These are phyloP conservation scores for Vigna nakashimae DNA, from an alignment of 306 rosid genomes.

Conservation along the genomic window DNA sequence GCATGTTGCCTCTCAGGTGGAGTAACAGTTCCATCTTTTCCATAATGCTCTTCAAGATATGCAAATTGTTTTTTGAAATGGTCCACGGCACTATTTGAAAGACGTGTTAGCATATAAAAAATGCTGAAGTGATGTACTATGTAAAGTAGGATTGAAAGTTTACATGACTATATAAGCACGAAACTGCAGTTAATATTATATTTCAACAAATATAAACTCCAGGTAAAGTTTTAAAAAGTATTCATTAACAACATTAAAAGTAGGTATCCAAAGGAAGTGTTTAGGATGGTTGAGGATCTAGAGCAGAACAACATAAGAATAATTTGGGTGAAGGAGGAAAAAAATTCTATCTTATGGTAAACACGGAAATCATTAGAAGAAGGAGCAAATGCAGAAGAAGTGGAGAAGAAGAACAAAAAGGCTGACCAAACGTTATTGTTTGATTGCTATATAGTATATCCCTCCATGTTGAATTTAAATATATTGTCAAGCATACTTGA, in stretches of 20 bases:
- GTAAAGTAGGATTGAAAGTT: neutral
- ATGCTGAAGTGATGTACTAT: neutral
- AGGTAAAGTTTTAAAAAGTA: conserved; percentile 5
- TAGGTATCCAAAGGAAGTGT: conserved; percentile 17
- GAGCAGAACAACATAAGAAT: conserved; percentile 11
- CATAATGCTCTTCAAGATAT: conserved; percentile 77
- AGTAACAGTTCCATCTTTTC: conserved; percentile 69
- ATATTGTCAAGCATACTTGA: neutral
- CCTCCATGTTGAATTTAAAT: conserved; percentile 11
- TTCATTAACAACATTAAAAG: neutral
- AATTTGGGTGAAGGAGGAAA: neutral
- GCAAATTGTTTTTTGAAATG: conserved; percentile 34
- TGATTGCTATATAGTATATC: neutral
- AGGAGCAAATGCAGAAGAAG: conserved; percentile 6
- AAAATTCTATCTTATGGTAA: conserved; percentile 19
- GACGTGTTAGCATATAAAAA: neutral
- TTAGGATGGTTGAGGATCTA: conserved; percentile 11
- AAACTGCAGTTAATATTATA: neutral
- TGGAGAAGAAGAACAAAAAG: conserved; percentile 8
- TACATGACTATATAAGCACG: conserved; percentile 13
- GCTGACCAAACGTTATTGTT: neutral
- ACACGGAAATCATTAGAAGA: conserved; percentile 11
- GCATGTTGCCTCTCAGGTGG: conserved; percentile 93
- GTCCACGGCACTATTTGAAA: conserved; percentile 60
- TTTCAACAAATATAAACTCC: conserved; percentile 12